phyloP scores from a whole-genome alignment of 805 yeast species.

The Hanseniaspora lachancei region DNA sequence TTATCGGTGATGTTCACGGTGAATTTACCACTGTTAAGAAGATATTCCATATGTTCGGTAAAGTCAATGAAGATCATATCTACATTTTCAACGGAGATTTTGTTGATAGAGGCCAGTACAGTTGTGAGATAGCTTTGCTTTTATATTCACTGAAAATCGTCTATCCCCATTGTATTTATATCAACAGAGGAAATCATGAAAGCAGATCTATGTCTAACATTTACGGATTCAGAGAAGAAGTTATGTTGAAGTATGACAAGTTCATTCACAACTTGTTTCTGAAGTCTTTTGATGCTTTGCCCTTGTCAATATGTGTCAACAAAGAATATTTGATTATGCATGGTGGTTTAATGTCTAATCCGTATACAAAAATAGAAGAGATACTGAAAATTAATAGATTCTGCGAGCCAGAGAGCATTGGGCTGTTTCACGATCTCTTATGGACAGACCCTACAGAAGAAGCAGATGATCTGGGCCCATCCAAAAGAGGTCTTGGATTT shows the following conservation, averaged over 20 bases:
- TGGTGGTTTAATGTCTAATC: constrained; percentile 84
- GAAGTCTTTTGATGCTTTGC: constrained; percentile 73
- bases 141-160: constrained; percentile 64
- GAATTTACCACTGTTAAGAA: constrained; percentile 84
- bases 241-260: constrained; percentile 77
- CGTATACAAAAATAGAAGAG: constrained; percentile 56
- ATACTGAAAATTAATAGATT: constrained; percentile 60
- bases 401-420: constrained; percentile 79
- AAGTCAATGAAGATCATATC: constrained; percentile 48
- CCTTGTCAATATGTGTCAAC: constrained; percentile 73
- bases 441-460: constrained; percentile 92
- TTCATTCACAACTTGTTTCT: constrained; percentile 70
- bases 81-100: constrained; percentile 93
- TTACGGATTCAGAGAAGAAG: constrained; percentile 93
- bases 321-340: constrained; percentile 77
- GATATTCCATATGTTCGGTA: constrained; percentile 62
- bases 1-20: constrained; percentile 97
- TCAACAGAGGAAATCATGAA: constrained; percentile 95
- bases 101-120: constrained; percentile 97
- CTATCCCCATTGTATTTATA: constrained; percentile 53
- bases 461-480: constrained; percentile 61
- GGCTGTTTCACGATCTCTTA: constrained; percentile 86
- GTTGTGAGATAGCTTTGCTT: constrained; percentile 83
- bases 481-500: constrained; percentile 88
- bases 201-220: constrained; percentile 93